These are phyloP conservation scores for Pseudonectria buxi DNA, from an alignment of 2,329 filamentous ascomycete species.

Conservation along the genomic window DNA sequence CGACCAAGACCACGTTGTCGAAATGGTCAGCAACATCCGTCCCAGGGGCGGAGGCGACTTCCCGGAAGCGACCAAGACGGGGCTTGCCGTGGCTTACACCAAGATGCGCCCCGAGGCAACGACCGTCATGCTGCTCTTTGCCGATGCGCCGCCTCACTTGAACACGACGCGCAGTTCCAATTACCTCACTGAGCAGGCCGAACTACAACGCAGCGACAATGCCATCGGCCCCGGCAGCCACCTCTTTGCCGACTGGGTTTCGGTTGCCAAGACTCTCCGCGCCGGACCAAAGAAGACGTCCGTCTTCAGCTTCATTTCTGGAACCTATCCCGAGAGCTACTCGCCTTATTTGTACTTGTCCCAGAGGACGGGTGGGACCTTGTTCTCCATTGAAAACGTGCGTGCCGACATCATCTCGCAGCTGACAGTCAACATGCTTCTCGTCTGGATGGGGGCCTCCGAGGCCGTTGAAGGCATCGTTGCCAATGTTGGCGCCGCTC, in stretches of 20 bases:
- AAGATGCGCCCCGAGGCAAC: conserved; percentile 41
- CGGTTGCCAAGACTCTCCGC: conserved; percentile 27
- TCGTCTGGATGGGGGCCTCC: conserved; percentile 16
- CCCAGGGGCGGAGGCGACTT: conserved; percentile 33
- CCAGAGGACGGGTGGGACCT: conserved; percentile 34
- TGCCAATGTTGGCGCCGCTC: conserved; percentile 5
- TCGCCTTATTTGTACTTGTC: conserved; percentile 36
- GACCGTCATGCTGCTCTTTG: conserved; percentile 42
- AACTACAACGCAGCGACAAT: conserved; percentile 4
- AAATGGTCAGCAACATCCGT: conserved; percentile 27
- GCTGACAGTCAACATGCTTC: conserved; percentile 29
- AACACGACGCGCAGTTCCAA: conserved; percentile 23
- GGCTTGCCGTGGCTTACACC: conserved; percentile 38
- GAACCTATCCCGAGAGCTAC: conserved; percentile 11
- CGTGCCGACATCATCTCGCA: conserved; percentile 29
- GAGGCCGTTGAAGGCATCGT: conserved; percentile 7
- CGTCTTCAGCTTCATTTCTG: conserved; percentile 37
- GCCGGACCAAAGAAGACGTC: conserved; percentile 31
- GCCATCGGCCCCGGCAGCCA: conserved; percentile 27
- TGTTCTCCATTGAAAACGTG: conserved; percentile 25
- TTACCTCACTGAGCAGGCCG: conserved; percentile 21
- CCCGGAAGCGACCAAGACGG: conserved; percentile 44
- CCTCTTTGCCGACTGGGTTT: conserved; percentile 39
- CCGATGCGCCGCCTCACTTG: conserved; percentile 42
- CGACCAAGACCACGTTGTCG: conserved; percentile 28